A percentile compares a stretch with the other conserved stretches of the same genome.
These are phyloP conservation scores for Aphanocladium album DNA, from an alignment of 2,329 filamentous ascomycete genomes.

Conservation along the genomic window DNA sequence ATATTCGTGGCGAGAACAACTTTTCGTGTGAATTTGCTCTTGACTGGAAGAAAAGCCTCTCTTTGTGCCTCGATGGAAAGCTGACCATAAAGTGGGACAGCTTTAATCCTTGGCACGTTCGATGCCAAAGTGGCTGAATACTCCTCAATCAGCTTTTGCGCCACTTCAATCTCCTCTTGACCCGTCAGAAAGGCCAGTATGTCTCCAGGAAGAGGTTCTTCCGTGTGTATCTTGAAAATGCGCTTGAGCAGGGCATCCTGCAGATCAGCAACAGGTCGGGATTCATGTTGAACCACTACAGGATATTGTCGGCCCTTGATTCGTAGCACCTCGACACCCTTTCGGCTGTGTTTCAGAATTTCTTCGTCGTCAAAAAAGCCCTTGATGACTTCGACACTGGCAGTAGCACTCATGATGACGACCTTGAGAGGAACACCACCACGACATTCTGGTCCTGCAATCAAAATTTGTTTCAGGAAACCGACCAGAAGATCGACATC, in stretches of 20 bases:
- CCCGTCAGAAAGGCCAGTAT: constrained; percentile 89
- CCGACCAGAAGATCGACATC: constrained; percentile 90
- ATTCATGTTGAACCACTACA: constrained; percentile 72
- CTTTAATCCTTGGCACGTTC: constrained; percentile 65
- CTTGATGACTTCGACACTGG: constrained; percentile 74
- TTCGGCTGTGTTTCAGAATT: constrained; percentile 16
- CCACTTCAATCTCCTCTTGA: constrained; percentile 83
- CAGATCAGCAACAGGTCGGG: constrained; percentile 71
- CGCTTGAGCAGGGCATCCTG: constrained; percentile 75
- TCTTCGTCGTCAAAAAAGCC: constrained; percentile 59
- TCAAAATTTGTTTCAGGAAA: constrained; percentile 75
- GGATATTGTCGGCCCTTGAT: constrained; percentile 86
- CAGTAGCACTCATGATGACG: constrained; percentile 94
- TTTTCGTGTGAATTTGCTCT: constrained; percentile 71
- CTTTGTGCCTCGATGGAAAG: constrained; percentile 83
- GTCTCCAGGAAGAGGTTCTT: constrained; percentile 88
- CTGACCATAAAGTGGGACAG: constrained; percentile 83
- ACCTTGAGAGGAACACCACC: constrained; percentile 77
- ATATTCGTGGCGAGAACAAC: constrained; percentile 94
- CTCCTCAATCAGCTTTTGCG: constrained; percentile 76
- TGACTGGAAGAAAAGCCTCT: constrained; percentile 72
- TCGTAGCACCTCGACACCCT: constrained; percentile 43
- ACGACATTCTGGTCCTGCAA: constrained; percentile 56
- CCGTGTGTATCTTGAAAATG: constrained; percentile 80
- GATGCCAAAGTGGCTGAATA: constrained; percentile 67